Evolutionary conservation across 352 stramenopile genomes (phyloP).

Genomic region (Pythium scleroteichum): DNA sequence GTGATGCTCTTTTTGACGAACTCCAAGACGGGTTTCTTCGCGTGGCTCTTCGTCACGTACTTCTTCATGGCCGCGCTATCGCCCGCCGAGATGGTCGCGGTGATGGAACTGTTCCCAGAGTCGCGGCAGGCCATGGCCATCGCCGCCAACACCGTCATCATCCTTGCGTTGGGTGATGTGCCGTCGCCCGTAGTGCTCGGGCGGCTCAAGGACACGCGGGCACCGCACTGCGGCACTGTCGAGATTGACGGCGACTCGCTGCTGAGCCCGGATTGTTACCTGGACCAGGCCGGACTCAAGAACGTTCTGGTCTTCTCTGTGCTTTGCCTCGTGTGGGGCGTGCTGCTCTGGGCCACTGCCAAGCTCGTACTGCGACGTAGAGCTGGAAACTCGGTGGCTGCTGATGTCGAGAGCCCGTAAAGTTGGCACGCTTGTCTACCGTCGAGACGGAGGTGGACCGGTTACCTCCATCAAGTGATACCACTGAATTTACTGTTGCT

Average conservation of each 20-base stretch:
- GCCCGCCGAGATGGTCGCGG: constrained; percentile 74
- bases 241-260: constrained; percentile 55
- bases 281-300: constrained; percentile 55
- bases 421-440: too few relatives aligned
- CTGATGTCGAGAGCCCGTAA: too few relatives aligned
- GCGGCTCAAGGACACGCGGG: constrained; percentile 90
- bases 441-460: too few relatives aligned
- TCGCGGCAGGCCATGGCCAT: constrained; percentile 87
- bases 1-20: constrained; percentile 56
- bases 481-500: too few relatives aligned
- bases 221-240: constrained; percentile 81
- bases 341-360: constrained; percentile 54
- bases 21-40: constrained; percentile 55
- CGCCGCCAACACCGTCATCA: constrained; percentile 88
- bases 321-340: constrained; percentile 69
- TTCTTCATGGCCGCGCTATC: constrained; percentile 76
- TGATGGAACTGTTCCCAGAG: constrained; percentile 89
- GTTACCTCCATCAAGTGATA: too few relatives aligned
- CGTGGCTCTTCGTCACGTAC: constrained; percentile 64
- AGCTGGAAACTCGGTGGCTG: too few relatives aligned
- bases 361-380: constrained; percentile 33
- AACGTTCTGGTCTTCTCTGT: constrained; percentile 71
- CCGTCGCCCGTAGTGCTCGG: constrained; percentile 92
- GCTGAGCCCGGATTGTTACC: constrained; percentile 61
- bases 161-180: constrained; percentile 93